These are phyloP conservation scores for Pleurotus salmoneostramineus DNA, from an alignment of 768 basidiomycete genomes.

Conservation along the genomic window DNA sequence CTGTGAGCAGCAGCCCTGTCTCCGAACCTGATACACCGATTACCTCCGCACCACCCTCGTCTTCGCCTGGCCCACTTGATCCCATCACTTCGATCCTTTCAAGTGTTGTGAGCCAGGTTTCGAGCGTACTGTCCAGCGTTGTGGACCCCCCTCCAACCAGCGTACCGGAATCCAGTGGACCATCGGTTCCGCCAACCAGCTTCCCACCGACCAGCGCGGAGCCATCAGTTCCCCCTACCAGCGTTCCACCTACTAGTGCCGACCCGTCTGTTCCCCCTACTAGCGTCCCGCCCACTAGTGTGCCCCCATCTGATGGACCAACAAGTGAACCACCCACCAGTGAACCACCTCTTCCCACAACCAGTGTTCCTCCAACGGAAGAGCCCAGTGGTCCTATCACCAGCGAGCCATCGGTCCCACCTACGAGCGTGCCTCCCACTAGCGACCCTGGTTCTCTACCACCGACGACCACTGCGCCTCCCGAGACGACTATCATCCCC, in stretches of 20 bases:
- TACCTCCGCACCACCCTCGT: conserved; percentile 1
- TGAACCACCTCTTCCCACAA: not conserved
- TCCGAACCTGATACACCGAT: not conserved
- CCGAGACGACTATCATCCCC: conserved; percentile 2
- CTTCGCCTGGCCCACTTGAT: not conserved
- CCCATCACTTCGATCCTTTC: conserved; percentile 8
- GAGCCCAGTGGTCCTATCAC: no score
- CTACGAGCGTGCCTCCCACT: not conserved
- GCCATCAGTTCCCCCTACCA: not conserved
- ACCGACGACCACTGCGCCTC: not conserved
- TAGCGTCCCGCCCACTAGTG: not conserved
- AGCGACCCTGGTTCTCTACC: not conserved
- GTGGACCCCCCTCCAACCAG: not conserved
- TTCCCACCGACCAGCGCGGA: conserved; percentile 3
- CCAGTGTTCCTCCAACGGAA: not conserved
- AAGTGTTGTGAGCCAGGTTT: conserved; percentile 5
- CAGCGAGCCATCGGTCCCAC: not conserved
- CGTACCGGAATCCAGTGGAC: not conserved
- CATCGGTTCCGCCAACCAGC: not conserved
- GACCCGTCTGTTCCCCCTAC: not conserved
- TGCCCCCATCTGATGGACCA: not conserved
- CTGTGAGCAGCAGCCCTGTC: not conserved
- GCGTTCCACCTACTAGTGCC: not conserved
- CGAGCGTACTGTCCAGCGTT: conserved; percentile 5
- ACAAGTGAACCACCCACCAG: conserved; percentile 3